phyloP scores from a whole-genome alignment of 306 rosid genomes.

The Dryas octopetala region DNA sequence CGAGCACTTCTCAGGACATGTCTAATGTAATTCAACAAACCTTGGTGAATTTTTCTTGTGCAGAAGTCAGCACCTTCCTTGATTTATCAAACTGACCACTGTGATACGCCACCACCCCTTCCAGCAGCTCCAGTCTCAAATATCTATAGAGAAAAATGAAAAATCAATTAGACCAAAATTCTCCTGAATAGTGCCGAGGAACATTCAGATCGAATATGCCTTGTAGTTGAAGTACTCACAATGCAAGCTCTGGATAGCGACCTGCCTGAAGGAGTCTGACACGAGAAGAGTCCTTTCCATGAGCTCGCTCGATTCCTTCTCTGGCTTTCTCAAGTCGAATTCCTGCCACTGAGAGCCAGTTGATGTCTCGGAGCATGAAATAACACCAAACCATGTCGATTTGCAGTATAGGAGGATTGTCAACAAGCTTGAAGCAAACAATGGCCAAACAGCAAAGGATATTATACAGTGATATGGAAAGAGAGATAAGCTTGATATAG shows the following conservation, averaged over 20 bases:
- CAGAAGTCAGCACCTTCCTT: slow-evolving; percentile 55
- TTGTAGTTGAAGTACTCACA: slow-evolving; percentile 50
- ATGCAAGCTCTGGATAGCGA: slow-evolving; percentile 80
- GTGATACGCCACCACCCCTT: slow-evolving; percentile 93
- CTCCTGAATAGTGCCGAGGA: neutral
- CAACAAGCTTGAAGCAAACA: slow-evolving; percentile 61
- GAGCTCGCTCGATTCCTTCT: slow-evolving; percentile 68
- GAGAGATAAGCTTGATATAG: neutral
- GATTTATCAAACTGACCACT: slow-evolving; percentile 68
- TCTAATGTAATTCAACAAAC: slow-evolving; percentile 29
- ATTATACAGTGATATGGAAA: slow-evolving; percentile 13
- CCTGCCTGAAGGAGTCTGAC: slow-evolving; percentile 76
- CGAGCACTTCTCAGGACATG: neutral
- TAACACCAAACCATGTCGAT: slow-evolving; percentile 99
- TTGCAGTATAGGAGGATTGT: slow-evolving; percentile 91
- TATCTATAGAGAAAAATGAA: slow-evolving; percentile 38
- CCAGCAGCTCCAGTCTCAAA: slow-evolving; percentile 88
- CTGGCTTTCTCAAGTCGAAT: slow-evolving; percentile 77
- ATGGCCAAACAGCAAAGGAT: slow-evolving; percentile 15
- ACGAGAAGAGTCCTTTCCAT: slow-evolving; percentile 80
- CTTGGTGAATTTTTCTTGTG: slow-evolving; percentile 59
- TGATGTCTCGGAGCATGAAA: slow-evolving; percentile 86
- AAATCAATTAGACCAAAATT: slow-evolving; percentile 18
- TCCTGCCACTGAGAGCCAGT: slow-evolving; percentile 83
- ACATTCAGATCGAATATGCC: neutral